phyloP scores from a whole-genome alignment of 2,329 filamentous ascomycete genomes.

The Epicoccum nigrum region DNA sequence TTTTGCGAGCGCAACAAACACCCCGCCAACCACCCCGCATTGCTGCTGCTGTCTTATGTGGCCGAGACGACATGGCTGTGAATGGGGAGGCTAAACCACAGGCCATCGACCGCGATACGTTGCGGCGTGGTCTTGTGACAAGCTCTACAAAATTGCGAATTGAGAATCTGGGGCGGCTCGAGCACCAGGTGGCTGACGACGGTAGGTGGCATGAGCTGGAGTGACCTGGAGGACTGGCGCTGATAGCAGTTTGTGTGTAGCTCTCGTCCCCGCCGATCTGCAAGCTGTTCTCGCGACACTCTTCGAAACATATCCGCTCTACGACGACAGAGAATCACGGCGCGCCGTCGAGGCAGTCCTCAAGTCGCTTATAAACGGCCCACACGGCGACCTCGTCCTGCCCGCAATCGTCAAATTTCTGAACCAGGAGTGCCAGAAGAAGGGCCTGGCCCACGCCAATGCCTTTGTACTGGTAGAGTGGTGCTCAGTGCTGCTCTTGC shows the following conservation, averaged over 20 bases:
- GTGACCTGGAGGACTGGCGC: constrained; percentile 1
- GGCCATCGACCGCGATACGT: constrained; percentile 41
- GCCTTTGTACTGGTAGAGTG: constrained; percentile 92
- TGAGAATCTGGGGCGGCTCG: constrained; percentile 52
- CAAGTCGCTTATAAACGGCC: constrained; percentile 65
- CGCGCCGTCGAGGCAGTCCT: constrained; percentile 84
- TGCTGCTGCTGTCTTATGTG: constrained; percentile 32
- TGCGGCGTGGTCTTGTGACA: constrained; percentile 52
- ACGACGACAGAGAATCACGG: constrained; percentile 83
- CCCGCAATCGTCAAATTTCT: constrained; percentile 70
- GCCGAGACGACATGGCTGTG: constrained; percentile 45
- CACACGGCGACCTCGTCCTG: constrained; percentile 63
- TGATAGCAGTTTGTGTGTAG: constrained; percentile 28
- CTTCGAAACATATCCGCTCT: constrained; percentile 86
- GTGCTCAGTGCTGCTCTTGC: constrained; percentile 79
- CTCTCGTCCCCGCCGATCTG: constrained; percentile 53
- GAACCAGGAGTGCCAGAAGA: constrained; percentile 75
- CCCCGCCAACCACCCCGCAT: constrained; percentile 37
- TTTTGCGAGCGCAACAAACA: constrained; percentile 29
- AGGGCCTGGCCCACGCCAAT: constrained; percentile 76
- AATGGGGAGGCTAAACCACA: constrained; percentile 42
- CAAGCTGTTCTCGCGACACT: constrained; percentile 71
- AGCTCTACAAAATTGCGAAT: constrained; percentile 57
- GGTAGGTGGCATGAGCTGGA: constrained; percentile 44
- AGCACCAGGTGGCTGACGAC: constrained; percentile 52